phyloP scores from a whole-genome alignment of 83 land plant species.

The Isoetes engelmannii region DNA sequence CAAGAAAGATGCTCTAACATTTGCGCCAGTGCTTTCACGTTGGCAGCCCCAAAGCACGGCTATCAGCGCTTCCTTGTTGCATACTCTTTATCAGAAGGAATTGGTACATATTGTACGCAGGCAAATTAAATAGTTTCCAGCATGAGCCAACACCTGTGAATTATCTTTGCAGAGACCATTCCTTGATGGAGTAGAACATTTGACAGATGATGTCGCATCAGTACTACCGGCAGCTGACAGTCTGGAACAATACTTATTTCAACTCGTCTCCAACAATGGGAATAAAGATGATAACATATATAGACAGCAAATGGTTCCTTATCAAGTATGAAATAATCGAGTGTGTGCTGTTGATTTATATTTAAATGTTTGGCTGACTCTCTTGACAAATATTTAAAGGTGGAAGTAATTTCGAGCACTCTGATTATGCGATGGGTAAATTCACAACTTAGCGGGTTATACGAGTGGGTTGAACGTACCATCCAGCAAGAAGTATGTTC shows the following conservation, averaged over 20 bases:
- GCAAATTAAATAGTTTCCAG: neutral
- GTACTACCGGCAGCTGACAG: conserved; percentile 90
- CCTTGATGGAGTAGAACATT: conserved; percentile 74
- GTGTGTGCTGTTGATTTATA: neutral
- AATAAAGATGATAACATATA: conserved; percentile 42
- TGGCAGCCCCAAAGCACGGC: conserved; percentile 67
- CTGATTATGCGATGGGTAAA: conserved; percentile 92
- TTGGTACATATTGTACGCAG: conserved; percentile 41
- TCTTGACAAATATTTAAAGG: conserved; percentile 28
- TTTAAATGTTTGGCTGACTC: neutral
- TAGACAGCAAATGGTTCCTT: conserved; percentile 48
- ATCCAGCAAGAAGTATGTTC: conserved; percentile 64
- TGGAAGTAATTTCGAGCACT: conserved; percentile 78
- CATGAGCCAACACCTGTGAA: neutral
- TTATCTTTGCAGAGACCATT: conserved; percentile 71
- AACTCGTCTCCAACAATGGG: conserved; percentile 41
- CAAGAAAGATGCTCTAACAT: conserved; percentile 56
- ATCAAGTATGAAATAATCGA: conserved; percentile 43
- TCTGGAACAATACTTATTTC: conserved; percentile 62
- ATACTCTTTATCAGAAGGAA: conserved; percentile 76
- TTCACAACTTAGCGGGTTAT: conserved; percentile 63
- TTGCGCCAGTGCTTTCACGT: conserved; percentile 57
- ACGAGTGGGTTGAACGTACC: conserved; percentile 78
- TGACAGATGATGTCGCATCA: conserved; percentile 88
- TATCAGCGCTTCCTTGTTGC: conserved; percentile 70